Evolutionary conservation across 108 stramenopile genomes (phyloP), one percentile per base, ranked within the genome.

Genomic region (Conticribra weissflogii): DNA sequence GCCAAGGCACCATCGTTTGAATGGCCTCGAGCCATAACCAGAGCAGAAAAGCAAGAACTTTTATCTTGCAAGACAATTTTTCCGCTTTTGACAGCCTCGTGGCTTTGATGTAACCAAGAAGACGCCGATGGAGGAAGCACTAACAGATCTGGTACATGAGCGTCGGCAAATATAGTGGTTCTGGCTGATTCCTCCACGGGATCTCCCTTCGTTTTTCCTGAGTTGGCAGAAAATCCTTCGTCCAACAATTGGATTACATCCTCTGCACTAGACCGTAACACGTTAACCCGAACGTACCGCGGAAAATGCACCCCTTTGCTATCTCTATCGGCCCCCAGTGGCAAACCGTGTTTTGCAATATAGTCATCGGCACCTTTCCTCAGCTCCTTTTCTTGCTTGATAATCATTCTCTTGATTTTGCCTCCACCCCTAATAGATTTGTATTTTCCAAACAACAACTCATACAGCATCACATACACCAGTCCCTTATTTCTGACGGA

Each of bases 1-100:
- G 46, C 5, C 29, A 57, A 19, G 21, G 33, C 21, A 54, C 12
- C 46, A 52, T 58, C 54, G 1, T 61, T 78, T 47, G 77, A 34
- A 33, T 69, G 68, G 1, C 89, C 89, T 64, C 79, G 78, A 27
- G 89, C 81, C 71, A 99, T 72, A 23, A 88, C 96, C 17, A 98
- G 72, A 24, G 97, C 97, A 2, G 98, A 91, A 83, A 99, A 97
- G 75, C 99, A 99, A 31, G 86, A 88, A 16, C 88, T 85, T 62
- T 98, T 98, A 79, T 99, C 99, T 78, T 98, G 95, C 23, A 96
- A 58, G 19, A 97, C 72, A 7, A 96, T 52, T 46, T 84, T 72
- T 8, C 94, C 91, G 36, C 76, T 72, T 52, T 74, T 70, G n/a
- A 97, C 84, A 58, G 93, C 60, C 0, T 89, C 89, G 46, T 81